These are phyloP conservation scores for Reutealis trisperma DNA, from an alignment of 345 rosid species.

Conservation along the genomic window DNA sequence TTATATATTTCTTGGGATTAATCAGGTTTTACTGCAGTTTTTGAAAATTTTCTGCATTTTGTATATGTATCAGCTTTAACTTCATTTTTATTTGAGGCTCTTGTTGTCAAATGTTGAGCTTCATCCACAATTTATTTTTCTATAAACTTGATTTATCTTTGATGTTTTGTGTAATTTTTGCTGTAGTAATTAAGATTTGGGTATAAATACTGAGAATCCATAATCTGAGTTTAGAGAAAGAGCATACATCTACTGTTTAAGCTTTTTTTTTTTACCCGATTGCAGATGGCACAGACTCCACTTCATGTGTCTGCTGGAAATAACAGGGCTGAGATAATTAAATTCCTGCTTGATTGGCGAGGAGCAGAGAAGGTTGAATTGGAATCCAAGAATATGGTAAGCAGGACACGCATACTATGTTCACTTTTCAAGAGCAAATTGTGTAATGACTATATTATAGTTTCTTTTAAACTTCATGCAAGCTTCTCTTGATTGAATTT, in stretches of 20 bases:
- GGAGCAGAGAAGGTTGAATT: constrained; percentile 75
- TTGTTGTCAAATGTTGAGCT: neutral
- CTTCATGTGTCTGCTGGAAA: constrained; percentile 93
- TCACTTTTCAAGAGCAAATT: neutral
- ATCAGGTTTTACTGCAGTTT: too few relatives aligned
- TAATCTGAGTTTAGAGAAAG: neutral
- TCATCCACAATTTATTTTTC: neutral
- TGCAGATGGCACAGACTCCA: constrained; percentile 97
- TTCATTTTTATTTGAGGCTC: neutral
- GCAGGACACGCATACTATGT: constrained; percentile 9
- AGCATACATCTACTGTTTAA: neutral
- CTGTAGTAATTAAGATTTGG: neutral
- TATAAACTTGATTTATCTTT: neutral
- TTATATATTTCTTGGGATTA: too few relatives aligned
- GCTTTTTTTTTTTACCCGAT: neutral
- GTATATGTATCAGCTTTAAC: too few relatives aligned
- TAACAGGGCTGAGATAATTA: constrained; percentile 66
- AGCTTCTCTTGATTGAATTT: constrained; percentile 9
- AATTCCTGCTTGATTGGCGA: constrained; percentile 69
- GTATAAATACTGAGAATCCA: neutral
- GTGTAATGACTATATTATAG: neutral
- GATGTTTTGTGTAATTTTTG: neutral
- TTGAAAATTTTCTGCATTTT: too few relatives aligned
- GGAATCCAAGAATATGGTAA: constrained; percentile 85
- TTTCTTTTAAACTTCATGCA: neutral